phyloP scores from a whole-genome alignment of 1,139 yeast genomes.

The Candida neerlandica region DNA sequence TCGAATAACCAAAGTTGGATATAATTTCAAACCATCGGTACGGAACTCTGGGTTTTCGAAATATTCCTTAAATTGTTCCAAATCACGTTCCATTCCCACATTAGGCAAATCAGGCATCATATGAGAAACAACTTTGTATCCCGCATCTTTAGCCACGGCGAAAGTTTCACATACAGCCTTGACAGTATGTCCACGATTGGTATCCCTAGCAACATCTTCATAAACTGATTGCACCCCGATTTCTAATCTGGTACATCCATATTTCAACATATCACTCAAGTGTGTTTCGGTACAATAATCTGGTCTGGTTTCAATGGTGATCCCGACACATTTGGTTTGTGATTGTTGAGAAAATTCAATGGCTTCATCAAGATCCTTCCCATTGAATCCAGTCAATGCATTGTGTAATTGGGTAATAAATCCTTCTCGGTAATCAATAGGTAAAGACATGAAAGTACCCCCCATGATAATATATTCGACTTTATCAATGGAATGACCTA shows the following conservation, averaged over 20 bases:
- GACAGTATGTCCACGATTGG: constrained; percentile 98
- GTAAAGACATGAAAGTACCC: constrained; percentile 96
- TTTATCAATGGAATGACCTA: constrained; percentile 96
- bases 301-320: constrained; percentile 97
- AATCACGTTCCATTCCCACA: constrained; percentile 97
- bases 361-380: constrained; percentile 87
- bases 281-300: constrained; percentile 98
- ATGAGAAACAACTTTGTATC: constrained; percentile 95
- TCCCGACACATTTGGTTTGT: constrained; percentile 96
- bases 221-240: constrained; percentile 97
- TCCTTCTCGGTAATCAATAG: constrained; percentile 83
- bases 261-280: constrained; percentile 89
- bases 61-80: constrained; percentile 93
- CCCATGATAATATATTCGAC: constrained; percentile 99
- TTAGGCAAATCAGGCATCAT: constrained; percentile 99
- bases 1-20: constrained; percentile 94
- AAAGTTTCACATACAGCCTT: constrained; percentile 95
- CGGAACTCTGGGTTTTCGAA: constrained; percentile 96
- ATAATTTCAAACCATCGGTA: constrained; percentile 93
- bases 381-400: constrained; percentile 92
- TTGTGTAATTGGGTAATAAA: constrained; percentile 91
- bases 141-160: constrained; percentile 95
- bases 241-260: constrained; percentile 96
- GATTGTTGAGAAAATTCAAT: constrained; percentile 90
- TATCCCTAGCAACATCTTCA: constrained; percentile 98